Conservation (phyloP, 148 eudicot species). For the Suaeda aralocaspica region DNA sequence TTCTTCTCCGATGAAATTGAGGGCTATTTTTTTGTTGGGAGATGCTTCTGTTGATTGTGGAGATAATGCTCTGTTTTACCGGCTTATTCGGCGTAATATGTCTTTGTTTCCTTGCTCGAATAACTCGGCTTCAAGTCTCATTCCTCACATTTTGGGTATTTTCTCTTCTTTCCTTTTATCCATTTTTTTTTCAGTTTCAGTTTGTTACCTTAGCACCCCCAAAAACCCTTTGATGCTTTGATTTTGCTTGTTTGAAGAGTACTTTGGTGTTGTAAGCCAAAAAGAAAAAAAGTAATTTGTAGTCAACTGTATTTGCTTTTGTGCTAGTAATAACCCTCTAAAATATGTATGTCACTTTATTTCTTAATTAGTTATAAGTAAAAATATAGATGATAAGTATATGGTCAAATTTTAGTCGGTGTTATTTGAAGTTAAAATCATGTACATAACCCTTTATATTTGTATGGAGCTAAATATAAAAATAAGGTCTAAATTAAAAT, state of each 20-base stretch:
- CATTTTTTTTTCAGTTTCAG: background rate
- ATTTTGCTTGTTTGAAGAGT: background rate
- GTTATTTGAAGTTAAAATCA: no score
- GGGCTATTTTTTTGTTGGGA: slow-evolving; percentile 43
- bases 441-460: no score
- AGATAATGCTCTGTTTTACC: slow-evolving; percentile 50
- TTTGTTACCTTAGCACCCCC: background rate
- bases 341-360: no score
- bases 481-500: no score
- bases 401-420: no score
- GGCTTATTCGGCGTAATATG: slow-evolving; percentile 32
- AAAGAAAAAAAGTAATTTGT: no score
- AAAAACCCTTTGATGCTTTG: background rate
- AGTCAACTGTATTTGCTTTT: no score
- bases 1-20: slow-evolving; percentile 19
- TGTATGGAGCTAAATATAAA: no score
- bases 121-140: slow-evolving; percentile 38
- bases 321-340: no score
- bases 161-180: slow-evolving; percentile 12
- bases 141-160: slow-evolving; percentile 61
- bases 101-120: slow-evolving; percentile 46
- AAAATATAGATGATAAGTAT: no score
- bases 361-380: no score
- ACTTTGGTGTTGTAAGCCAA: background rate
- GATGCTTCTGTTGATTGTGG: slow-evolving; percentile 79